Conservation (phyloP, 2,329 filamentous ascomycete species). For the Xenoacremonium recifei region DNA sequence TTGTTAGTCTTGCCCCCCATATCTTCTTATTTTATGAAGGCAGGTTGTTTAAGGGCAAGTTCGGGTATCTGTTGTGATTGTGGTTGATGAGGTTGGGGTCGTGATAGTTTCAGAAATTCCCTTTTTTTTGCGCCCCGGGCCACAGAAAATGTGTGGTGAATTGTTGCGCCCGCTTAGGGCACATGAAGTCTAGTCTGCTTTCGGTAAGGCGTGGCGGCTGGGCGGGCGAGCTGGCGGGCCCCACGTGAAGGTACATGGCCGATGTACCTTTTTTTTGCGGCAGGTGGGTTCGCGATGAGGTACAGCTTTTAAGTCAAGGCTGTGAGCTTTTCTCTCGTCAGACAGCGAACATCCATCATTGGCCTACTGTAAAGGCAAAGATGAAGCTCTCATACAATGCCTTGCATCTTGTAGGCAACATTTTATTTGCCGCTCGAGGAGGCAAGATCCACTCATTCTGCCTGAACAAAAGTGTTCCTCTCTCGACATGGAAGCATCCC, state of each 20-base stretch:
- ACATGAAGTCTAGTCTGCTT: constrained; percentile 27
- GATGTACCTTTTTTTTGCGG: constrained; percentile 36
- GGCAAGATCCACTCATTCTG: constrained; percentile 68
- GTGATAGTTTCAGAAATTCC: constrained; percentile 20
- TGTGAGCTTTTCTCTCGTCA: too few species aligned
- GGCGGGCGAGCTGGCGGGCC: constrained; percentile 4
- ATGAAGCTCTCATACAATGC: constrained; percentile 65
- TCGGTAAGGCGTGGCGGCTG: constrained; percentile 10
- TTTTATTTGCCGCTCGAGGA: constrained; percentile 73
- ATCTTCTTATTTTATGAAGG: constrained; percentile 92
- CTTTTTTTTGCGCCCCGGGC: constrained; percentile 17
- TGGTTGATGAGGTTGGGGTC: constrained; percentile 23
- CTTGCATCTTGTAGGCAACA: constrained; percentile 51
- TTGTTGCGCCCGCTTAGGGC: constrained; percentile 34
- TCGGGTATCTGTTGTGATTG: constrained; percentile 24
- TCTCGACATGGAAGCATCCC: constrained; percentile 62
- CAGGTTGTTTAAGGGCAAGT: constrained; percentile 96
- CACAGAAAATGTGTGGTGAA: constrained; percentile 31
- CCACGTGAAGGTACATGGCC: constrained; percentile 24
- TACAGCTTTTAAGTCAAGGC: too few species aligned
- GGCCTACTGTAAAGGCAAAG: constrained; percentile 11
- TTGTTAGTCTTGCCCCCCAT: constrained; percentile 99
- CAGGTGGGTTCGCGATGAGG: too few species aligned
- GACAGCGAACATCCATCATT: neutral
- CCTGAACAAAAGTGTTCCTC: constrained; percentile 52